phyloP scores from a whole-genome alignment of 2,329 filamentous ascomycete species.

The Botrytis fabae region DNA sequence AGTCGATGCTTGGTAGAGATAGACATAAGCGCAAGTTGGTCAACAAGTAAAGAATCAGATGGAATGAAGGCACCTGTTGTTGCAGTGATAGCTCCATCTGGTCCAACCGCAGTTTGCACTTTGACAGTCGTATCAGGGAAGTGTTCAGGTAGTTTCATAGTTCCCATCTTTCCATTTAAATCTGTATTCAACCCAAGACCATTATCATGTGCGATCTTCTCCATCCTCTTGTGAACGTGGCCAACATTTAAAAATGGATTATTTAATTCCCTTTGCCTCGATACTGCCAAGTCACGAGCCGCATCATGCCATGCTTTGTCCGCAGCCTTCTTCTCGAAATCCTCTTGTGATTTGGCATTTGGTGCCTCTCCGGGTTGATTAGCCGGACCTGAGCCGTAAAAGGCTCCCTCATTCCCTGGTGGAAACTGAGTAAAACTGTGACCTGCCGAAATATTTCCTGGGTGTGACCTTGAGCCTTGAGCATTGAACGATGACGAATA shows the following conservation, averaged over 20 bases:
- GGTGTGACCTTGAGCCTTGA: slow-evolving; percentile 45
- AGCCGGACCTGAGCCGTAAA: slow-evolving; percentile 65
- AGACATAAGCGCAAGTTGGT: slow-evolving; percentile 80
- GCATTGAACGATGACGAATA: slow-evolving; percentile 56
- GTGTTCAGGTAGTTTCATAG: slow-evolving; percentile 37
- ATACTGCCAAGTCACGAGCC: slow-evolving; percentile 54
- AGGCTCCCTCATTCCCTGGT: slow-evolving; percentile 55
- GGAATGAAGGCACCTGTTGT: slow-evolving; percentile 71
- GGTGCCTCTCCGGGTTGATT: slow-evolving; percentile 58
- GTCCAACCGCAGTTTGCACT: slow-evolving; percentile 57
- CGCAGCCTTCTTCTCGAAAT: slow-evolving; percentile 64
- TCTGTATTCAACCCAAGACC: slow-evolving; percentile 58
- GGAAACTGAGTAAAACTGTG: slow-evolving; percentile 56
- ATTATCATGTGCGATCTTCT: slow-evolving; percentile 59
- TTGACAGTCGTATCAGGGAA: slow-evolving; percentile 45
- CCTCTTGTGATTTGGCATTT: slow-evolving; percentile 55
- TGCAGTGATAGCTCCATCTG: slow-evolving; percentile 62
- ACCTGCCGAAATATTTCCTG: slow-evolving; percentile 45
- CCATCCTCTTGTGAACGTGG: slow-evolving; percentile 46
- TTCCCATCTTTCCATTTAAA: slow-evolving; percentile 53
- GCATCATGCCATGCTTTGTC: slow-evolving; percentile 67
- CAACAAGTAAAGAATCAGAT: slow-evolving; percentile 72
- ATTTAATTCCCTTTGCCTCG: slow-evolving; percentile 57
- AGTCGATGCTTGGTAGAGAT: slow-evolving; percentile 80
- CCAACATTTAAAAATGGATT: slow-evolving; percentile 50